Evolutionary conservation across 1,284 basidiomycete genomes (phyloP).

Genomic region (Ceratobasidium sp.): DNA sequence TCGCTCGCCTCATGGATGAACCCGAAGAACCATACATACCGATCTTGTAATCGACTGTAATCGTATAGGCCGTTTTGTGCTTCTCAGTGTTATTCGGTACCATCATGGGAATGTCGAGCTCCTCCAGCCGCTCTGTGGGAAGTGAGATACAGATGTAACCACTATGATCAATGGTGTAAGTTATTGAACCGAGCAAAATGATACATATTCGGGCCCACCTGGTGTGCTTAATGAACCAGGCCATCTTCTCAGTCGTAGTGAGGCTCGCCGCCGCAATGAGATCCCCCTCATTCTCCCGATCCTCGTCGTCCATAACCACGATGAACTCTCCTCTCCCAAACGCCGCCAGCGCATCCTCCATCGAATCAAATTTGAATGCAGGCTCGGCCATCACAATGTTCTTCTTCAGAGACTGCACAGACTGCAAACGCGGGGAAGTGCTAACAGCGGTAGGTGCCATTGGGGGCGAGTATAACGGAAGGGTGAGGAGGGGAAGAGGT

Average conservation of each 20-base stretch:
- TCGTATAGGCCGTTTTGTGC: conserved; percentile 96
- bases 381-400: conserved; percentile 30
- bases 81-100: conserved; percentile 91
- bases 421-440: conserved; percentile 35
- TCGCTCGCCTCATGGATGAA: not conserved
- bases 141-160: conserved; percentile 96
- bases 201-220: conserved; percentile 69
- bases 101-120: conserved; percentile 95
- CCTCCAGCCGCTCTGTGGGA: conserved; percentile 79
- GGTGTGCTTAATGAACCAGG: conserved; percentile 97
- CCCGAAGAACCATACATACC: conserved; percentile 63
- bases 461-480: not conserved
- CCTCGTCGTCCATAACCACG: conserved; percentile 95
- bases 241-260: conserved; percentile 96
- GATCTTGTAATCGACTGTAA: conserved; percentile 93
- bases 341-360: conserved; percentile 84
- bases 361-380: conserved; percentile 68
- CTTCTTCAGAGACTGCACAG: conserved; percentile 27
- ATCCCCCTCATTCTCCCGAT: conserved; percentile 95
- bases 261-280: conserved; percentile 86
- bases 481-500: not conserved
- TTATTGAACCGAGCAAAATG: not conserved
- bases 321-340: conserved; percentile 90
- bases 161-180: conserved; percentile 60
- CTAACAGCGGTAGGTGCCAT: conserved; percentile 45